Conservation (phyloP, 2,329 filamentous ascomycete species). For the Septoria linicola region DNA sequence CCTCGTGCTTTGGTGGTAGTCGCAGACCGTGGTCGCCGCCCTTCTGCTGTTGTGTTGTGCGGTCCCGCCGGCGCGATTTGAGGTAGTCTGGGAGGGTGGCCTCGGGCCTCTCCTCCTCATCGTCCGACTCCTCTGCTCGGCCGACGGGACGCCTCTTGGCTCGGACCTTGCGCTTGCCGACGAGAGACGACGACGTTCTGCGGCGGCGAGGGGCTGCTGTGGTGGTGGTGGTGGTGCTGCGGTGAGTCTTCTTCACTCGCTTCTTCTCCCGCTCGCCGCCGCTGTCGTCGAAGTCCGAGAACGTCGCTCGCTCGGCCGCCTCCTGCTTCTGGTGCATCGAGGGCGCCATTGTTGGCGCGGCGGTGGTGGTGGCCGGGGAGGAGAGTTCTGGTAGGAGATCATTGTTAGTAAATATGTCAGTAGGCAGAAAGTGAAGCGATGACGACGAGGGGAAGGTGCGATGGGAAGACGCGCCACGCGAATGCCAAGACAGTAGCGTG, state of each 20-base stretch:
- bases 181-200: slow-evolving; percentile 38
- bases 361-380: not conserved
- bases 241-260: slow-evolving; percentile 54
- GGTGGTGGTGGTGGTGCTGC: slow-evolving; percentile 51
- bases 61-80: slow-evolving; percentile 63
- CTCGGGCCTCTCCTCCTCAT: slow-evolving; percentile 57
- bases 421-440: not conserved
- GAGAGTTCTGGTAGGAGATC: not conserved
- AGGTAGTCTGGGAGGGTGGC: slow-evolving; percentile 71
- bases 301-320: slow-evolving; percentile 2
- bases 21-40: slow-evolving; percentile 67
- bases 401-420: not conserved
- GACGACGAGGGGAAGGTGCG: not conserved
- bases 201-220: slow-evolving; percentile 45
- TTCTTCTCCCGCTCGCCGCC: slow-evolving; percentile 69
- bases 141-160: slow-evolving; percentile 23
- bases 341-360: slow-evolving; percentile 1
- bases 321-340: not conserved
- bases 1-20: slow-evolving; percentile 73
- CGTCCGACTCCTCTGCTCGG: slow-evolving; percentile 43
- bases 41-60: slow-evolving; percentile 58
- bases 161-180: slow-evolving; percentile 33
- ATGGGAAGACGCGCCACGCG: slow-evolving; percentile 8
- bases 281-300: slow-evolving; percentile 46
- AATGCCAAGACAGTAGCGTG: slow-evolving; percentile 10